These are phyloP conservation scores for Colletotrichum musicola DNA, from an alignment of 2,329 filamentous ascomycete species.

Conservation along the genomic window DNA sequence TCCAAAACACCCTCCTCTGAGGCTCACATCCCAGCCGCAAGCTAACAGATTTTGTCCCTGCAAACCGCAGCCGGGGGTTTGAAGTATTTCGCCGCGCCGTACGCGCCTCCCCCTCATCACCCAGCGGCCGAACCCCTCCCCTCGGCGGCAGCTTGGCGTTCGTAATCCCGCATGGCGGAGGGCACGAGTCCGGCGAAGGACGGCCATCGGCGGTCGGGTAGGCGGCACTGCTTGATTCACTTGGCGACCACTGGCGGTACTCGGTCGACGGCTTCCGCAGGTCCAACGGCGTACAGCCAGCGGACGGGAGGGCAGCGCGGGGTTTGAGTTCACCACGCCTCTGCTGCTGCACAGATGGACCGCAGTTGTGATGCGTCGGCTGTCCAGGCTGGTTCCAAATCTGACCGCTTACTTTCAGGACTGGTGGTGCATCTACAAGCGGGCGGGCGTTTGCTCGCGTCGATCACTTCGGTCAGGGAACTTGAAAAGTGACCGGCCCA, in stretches of 20 bases:
- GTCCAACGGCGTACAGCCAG: not conserved
- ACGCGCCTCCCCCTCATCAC: not conserved
- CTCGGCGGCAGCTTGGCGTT: conserved; percentile 18
- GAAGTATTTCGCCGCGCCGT: not conserved
- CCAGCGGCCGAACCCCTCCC: not conserved
- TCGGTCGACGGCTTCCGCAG: conserved; percentile 22
- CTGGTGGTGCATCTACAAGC: conserved; percentile 2
- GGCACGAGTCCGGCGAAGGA: not conserved
- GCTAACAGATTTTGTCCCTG: not conserved
- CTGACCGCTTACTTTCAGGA: not conserved
- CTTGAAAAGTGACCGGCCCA: not conserved
- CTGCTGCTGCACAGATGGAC: not conserved
- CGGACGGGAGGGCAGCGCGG: conserved; percentile 1
- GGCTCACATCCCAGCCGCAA: not conserved
- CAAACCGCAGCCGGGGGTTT: too few species aligned
- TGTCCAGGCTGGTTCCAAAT: not conserved
- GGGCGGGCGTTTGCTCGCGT: not conserved
- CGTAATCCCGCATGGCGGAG: conserved; percentile 21
- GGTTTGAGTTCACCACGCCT: not conserved
- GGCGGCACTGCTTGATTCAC: conserved; percentile 16
- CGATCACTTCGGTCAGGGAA: conserved; percentile 15
- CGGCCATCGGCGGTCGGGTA: conserved; percentile 26
- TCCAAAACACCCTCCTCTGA: not conserved
- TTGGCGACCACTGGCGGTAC: conserved; percentile 21
- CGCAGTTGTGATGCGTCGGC: not conserved